These are phyloP conservation scores for Exophiala sp. DNA, from an alignment of 2,329 filamentous ascomycete genomes.

Conservation along the genomic window DNA sequence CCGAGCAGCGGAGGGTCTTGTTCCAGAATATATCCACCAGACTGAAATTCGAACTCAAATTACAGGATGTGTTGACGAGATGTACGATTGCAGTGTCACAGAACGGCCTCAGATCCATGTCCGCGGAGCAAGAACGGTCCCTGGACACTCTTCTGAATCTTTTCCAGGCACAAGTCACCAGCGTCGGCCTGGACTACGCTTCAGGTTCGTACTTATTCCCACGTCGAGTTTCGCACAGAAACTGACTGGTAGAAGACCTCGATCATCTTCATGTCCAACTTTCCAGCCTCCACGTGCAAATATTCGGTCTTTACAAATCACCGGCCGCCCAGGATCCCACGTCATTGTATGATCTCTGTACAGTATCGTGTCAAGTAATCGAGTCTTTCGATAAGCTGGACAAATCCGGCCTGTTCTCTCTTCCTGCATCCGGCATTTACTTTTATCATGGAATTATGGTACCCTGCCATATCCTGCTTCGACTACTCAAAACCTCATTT, in stretches of 20 bases:
- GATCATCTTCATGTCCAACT: slow-evolving; percentile 13
- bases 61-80: slow-evolving; percentile 36
- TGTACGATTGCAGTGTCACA: slow-evolving; percentile 37
- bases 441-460: slow-evolving; percentile 33
- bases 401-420: slow-evolving; percentile 9
- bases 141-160: slow-evolving; percentile 37
- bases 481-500: slow-evolving; percentile 38
- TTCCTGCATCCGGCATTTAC: slow-evolving; percentile 23
- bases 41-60: slow-evolving; percentile 37
- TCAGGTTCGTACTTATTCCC: slow-evolving; percentile 30
- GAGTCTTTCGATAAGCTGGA: slow-evolving; percentile 21
- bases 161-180: slow-evolving; percentile 37
- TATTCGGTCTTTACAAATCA: slow-evolving; percentile 20
- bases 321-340: slow-evolving; percentile 18
- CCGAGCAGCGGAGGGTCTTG: slow-evolving; percentile 33
- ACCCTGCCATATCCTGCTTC: slow-evolving; percentile 34
- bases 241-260: slow-evolving; percentile 6
- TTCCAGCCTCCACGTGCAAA: slow-evolving; percentile 12
- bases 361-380: slow-evolving; percentile 17
- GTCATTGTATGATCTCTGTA: slow-evolving; percentile 18
- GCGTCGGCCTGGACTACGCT: slow-evolving; percentile 34
- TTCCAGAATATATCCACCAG: slow-evolving; percentile 35
- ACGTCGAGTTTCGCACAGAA: background rate
- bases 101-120: slow-evolving; percentile 39
- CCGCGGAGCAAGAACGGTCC: slow-evolving; percentile 37